phyloP scores from a whole-genome alignment of 345 rosid genomes.

The Geranium brycei region DNA sequence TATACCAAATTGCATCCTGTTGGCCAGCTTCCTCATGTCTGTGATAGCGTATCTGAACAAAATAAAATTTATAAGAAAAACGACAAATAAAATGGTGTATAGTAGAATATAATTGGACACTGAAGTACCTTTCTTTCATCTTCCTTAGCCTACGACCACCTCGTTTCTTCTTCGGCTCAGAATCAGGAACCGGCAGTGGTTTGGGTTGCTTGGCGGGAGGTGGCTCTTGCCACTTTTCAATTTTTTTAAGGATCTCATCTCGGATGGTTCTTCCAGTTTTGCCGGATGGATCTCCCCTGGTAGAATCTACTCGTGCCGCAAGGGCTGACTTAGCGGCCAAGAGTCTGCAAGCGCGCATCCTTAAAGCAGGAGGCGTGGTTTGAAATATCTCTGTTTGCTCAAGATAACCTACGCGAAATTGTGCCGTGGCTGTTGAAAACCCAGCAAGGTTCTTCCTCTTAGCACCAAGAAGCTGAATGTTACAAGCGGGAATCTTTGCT shows the following conservation, averaged over 20 bases:
- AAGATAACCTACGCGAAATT: conserved; percentile 68
- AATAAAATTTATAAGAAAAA: background rate
- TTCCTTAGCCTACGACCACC: conserved; percentile 93
- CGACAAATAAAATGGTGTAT: conserved; percentile 3
- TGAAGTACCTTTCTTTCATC: conserved; percentile 80
- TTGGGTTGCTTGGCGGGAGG: conserved; percentile 96
- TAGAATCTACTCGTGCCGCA: conserved; percentile 81
- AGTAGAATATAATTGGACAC: background rate
- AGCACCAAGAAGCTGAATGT: conserved; percentile 84
- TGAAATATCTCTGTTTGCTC: conserved; percentile 85
- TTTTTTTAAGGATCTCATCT: conserved; percentile 70
- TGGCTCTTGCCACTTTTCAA: conserved; percentile 96
- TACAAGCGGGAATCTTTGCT: conserved; percentile 97
- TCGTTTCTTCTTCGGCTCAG: conserved; percentile 94
- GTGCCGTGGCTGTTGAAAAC: conserved; percentile 79
- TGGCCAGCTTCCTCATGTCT: conserved; percentile 94
- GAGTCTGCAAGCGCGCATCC: conserved; percentile 66
- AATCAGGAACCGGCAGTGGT: conserved; percentile 97
- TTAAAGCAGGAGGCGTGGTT: conserved; percentile 61
- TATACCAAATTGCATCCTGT: conserved; percentile 90
- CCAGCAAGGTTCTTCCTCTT: conserved; percentile 94
- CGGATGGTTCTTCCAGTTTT: conserved; percentile 51
- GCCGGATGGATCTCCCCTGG: conserved; percentile 71
- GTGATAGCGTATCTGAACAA: conserved; percentile 72
- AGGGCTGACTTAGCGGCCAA: conserved; percentile 80